Evolutionary conservation across 345 rosid genomes (phyloP).

Genomic region (Citrus australasica): DNA sequence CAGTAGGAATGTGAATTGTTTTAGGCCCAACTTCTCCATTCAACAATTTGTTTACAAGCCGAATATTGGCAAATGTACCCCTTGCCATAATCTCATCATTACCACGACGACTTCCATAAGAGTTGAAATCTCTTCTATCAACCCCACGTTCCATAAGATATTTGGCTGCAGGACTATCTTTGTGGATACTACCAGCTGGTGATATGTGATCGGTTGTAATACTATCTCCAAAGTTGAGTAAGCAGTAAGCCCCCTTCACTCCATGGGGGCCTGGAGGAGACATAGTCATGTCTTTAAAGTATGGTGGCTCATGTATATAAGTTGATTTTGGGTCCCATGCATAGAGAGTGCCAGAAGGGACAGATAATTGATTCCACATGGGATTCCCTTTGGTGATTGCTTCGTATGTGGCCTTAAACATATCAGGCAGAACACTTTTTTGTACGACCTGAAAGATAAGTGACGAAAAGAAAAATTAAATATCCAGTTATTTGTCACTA

Average conservation of each 20-base stretch:
- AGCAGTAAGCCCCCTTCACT: constrained; percentile 85
- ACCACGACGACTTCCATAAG: constrained; percentile 91
- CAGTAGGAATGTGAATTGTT: constrained; percentile 73
- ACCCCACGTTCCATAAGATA: constrained; percentile 81
- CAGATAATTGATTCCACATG: constrained; percentile 82
- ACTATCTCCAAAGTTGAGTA: constrained; percentile 84
- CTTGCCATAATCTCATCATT: constrained; percentile 89
- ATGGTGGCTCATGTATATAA: constrained; percentile 86
- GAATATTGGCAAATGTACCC: constrained; percentile 83
- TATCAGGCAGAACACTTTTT: constrained; percentile 78
- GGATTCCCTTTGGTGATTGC: constrained; percentile 87
- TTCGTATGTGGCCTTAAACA: constrained; percentile 86
- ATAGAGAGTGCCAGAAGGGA: constrained; percentile 59
- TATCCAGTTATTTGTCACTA: background rate
- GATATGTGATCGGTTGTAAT: constrained; percentile 94
- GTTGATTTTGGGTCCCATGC: constrained; percentile 85
- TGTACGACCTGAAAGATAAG: constrained; percentile 63
- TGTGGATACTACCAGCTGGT: constrained; percentile 93
- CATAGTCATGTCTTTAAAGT: constrained; percentile 90
- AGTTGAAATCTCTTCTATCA: constrained; percentile 76
- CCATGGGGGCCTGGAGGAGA: constrained; percentile 79
- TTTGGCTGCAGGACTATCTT: constrained; percentile 86
- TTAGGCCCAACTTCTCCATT: constrained; percentile 92
- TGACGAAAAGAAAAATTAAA: background rate
- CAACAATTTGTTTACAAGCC: constrained; percentile 71